Percentiles rank a stretch among this genome's conserved stretches.
phyloP scores from a whole-genome alignment of 805 yeast genomes.

The Wickerhamiella kurtzmanii region DNA sequence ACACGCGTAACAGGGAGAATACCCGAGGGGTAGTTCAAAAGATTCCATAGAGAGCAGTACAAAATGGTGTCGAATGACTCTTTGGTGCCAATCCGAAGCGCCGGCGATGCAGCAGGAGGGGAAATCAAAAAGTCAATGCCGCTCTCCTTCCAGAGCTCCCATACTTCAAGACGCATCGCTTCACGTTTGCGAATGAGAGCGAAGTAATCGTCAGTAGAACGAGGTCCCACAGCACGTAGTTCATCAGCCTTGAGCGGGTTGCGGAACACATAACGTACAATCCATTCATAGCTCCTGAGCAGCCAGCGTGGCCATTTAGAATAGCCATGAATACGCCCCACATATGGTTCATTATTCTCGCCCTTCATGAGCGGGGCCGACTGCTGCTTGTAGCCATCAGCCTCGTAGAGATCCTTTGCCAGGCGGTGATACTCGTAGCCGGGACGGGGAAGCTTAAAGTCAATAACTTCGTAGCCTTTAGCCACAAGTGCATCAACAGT shows the following conservation, averaged over 20 bases:
- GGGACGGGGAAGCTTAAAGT: constrained; percentile 37
- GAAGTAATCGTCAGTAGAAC: constrained; percentile 25
- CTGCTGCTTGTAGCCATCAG: constrained; percentile 26
- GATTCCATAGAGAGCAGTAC: constrained; percentile 44
- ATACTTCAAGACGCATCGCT: constrained; percentile 24
- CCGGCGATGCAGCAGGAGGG: constrained; percentile 32
- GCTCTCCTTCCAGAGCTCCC: constrained; percentile 25
- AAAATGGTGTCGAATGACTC: constrained; percentile 29
- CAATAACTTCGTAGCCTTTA: constrained; percentile 37
- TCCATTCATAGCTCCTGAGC: constrained; percentile 26
- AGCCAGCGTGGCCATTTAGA: constrained; percentile 25
- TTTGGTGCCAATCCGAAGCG: constrained; percentile 27
- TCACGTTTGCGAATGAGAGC: constrained; percentile 26
- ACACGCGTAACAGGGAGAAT: constrained; percentile 46
- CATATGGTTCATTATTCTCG: constrained; percentile 29
- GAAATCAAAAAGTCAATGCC: constrained; percentile 29
- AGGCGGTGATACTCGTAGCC: constrained; percentile 42
- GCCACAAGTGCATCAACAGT: constrained; percentile 30
- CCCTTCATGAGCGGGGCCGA: constrained; percentile 20
- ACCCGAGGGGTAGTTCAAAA: constrained; percentile 44
- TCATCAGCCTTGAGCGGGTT: constrained; percentile 22
- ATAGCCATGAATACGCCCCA: constrained; percentile 21
- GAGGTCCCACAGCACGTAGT: constrained; percentile 18
- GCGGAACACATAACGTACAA: constrained; percentile 18
- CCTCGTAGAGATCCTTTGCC: constrained; percentile 41